Evolutionary conservation across 441 rosid species (phyloP).

Genomic region (Pelargonium citronellum): DNA sequence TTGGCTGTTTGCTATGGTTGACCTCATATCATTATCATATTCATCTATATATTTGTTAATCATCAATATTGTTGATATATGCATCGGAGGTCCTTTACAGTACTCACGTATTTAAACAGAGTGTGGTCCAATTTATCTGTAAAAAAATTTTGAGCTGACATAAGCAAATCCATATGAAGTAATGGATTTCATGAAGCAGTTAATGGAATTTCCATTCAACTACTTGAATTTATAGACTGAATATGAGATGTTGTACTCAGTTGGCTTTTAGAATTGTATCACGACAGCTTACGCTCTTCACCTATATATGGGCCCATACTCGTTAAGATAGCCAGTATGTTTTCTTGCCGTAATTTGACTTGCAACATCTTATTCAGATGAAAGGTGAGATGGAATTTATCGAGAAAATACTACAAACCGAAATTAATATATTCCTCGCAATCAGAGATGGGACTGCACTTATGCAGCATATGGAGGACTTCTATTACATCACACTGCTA

Average conservation of each 20-base stretch:
- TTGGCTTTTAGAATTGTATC: background rate
- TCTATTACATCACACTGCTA: constrained; percentile 78
- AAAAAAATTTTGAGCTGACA: background rate
- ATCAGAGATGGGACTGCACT: constrained; percentile 92
- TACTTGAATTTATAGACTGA: background rate
- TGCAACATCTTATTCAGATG: constrained; percentile 49
- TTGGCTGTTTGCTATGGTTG: background rate
- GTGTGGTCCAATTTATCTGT: background rate
- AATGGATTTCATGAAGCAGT: background rate
- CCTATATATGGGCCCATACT: background rate
- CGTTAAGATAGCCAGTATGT: background rate
- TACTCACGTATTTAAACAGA: too few species aligned
- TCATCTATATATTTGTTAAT: too few species aligned
- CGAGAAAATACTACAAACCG: constrained; percentile 81
- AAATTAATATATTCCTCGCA: constrained; percentile 75
- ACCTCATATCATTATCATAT: background rate
- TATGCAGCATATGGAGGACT: constrained; percentile 98
- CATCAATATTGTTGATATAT: too few species aligned
- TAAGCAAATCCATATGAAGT: background rate
- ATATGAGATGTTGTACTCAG: background rate
- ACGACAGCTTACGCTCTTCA: background rate
- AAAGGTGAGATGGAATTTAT: constrained; percentile 95
- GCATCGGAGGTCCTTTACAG: too few species aligned
- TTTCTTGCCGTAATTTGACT: constrained; percentile 6
- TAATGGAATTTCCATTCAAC: background rate